phyloP scores from a whole-genome alignment of 2,329 filamentous ascomycete species.

The Stagonosporopsis vannaccii region DNA sequence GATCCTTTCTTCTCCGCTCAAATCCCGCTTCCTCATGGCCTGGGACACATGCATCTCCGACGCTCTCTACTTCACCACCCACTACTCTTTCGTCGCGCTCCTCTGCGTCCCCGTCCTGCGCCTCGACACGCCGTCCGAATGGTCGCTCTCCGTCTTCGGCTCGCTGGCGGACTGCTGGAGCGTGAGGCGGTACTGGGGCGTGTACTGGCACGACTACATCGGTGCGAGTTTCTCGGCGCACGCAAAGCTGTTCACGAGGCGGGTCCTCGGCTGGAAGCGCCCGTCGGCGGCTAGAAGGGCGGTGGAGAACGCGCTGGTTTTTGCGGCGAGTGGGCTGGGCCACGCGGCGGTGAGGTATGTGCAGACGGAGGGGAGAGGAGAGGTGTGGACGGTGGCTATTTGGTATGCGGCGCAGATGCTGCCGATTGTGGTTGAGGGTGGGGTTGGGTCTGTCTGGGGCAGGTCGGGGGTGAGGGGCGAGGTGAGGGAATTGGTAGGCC shows the following conservation, averaged over 20 bases:
- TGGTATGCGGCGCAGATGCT: slow-evolving; percentile 31
- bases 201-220: slow-evolving; percentile 34
- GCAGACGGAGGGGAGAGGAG: slow-evolving; percentile 9
- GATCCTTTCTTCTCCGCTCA: not conserved
- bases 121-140: slow-evolving; percentile 18
- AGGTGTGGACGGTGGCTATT: slow-evolving; percentile 22
- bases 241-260: slow-evolving; percentile 22
- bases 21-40: not conserved
- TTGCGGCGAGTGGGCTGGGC: slow-evolving; percentile 24
- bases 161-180: slow-evolving; percentile 7
- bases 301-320: slow-evolving; percentile 30
- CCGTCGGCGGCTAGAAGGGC: slow-evolving; percentile 6
- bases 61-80: slow-evolving; percentile 21
- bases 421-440: slow-evolving; percentile 24
- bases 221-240: slow-evolving; percentile 24
- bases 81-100: slow-evolving; percentile 23
- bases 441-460: slow-evolving; percentile 17
- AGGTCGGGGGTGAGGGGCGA: not conserved
- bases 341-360: slow-evolving; percentile 24
- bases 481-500: not conserved
- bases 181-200: slow-evolving; percentile 28
- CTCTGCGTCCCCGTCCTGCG: slow-evolving; percentile 16
- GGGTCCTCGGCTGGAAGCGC: slow-evolving; percentile 17
- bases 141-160: slow-evolving; percentile 23
- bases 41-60: slow-evolving; percentile 23